Evolutionary conservation across 257 asterid genomes (phyloP).

Genomic region (Verbena officinalis): DNA sequence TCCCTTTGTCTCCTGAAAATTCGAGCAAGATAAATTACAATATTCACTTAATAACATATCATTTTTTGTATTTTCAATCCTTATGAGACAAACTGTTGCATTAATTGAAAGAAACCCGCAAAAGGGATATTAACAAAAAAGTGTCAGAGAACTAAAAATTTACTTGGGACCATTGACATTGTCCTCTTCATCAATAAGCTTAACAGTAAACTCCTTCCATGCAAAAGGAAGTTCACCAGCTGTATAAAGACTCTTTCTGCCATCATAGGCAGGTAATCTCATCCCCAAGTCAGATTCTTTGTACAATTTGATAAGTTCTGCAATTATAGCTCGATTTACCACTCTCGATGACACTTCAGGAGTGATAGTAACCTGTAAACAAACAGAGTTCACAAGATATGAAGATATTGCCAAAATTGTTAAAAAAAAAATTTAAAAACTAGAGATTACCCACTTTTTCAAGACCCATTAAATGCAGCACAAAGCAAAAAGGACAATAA

Average conservation of each 20-base stretch:
- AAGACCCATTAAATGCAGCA: constrained; percentile 45
- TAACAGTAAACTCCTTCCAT: constrained; percentile 82
- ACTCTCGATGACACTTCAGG: constrained; percentile 91
- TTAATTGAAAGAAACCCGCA: constrained; percentile 1
- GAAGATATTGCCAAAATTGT: no score
- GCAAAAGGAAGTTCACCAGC: constrained; percentile 98
- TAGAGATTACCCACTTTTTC: constrained; percentile 23
- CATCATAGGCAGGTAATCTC: constrained; percentile 97
- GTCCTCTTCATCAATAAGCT: constrained; percentile 85
- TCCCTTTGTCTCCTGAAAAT: constrained; percentile 78
- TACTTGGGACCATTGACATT: constrained; percentile 85
- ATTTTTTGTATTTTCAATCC: neutral
- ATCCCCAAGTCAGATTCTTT: constrained; percentile 86
- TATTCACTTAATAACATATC: neutral
- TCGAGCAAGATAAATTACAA: neutral
- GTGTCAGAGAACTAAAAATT: constrained; percentile 12
- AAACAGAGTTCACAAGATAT: constrained; percentile 14
- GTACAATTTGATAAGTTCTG: constrained; percentile 81
- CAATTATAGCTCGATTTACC: constrained; percentile 84
- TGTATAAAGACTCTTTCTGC: constrained; percentile 87
- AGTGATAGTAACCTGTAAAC: constrained; percentile 77
- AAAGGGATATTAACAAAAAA: constrained; percentile 8
- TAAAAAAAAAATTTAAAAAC: no score
- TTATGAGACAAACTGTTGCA: neutral
- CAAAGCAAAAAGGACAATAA: constrained; percentile 41